Evolutionary conservation across 768 basidiomycete species (phyloP), one percentile per base, ranked within the genome.

Genomic region (Xerocomellus intermedius): DNA sequence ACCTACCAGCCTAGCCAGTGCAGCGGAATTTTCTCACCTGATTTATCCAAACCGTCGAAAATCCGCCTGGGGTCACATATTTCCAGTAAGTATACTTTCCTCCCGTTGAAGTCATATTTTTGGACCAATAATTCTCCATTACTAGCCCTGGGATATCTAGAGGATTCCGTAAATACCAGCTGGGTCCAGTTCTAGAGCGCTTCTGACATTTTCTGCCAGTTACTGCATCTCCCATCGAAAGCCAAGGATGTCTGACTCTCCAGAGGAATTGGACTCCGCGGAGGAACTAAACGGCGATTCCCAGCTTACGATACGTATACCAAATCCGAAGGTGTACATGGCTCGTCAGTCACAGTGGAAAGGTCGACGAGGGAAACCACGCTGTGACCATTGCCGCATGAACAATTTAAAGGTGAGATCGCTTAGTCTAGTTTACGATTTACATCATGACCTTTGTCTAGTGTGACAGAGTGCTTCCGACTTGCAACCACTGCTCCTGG

Each of bases 291-390:
- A 71, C 54, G 81, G 79, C 67, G 81, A 82, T 64, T 74, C 73
- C 46, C 80, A 79, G 56, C 75, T 86, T 60, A 84, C 79, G 44
- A 85, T 86, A 62, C 77, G 81, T 55, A 86, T 87, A 60, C 85
- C 85, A 3, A 86, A 85, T 63, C 81, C 82, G 35, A 84, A 82
- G 73, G 76, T 82, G 48, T 86, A 81, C 69, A 79, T 83, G 80
- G 83, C 80, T 64, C 83, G 81, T 56, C 84, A 84, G 67, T 87
- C 85, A 39, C 82, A 83, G 52, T 88, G 86, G 86, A 85, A 86
- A 58, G 85, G 86, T 54, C 79, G 85, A 55, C 77, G 86, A 72
- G 86, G 86, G 48, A 88, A 88, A 64, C 85, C 86, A 60, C 78
- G 86, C 46, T 88, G 86, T 63, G 86, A 88, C 72, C 80, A 85